Conservation (phyloP, 2,329 filamentous ascomycete genomes). For the Sclerotinia minor region DNA sequence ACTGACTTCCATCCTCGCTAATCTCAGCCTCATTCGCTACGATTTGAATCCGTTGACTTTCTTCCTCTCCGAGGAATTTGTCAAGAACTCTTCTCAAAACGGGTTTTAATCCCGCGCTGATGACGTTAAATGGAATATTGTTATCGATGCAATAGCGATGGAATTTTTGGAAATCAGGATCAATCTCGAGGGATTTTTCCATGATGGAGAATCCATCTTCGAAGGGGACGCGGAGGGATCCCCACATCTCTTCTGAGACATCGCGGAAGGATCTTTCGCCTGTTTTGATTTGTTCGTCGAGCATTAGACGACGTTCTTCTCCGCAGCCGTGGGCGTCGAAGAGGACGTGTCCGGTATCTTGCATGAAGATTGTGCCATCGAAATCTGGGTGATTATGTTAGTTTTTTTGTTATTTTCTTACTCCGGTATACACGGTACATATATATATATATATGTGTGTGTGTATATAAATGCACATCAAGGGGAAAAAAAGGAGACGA, state of each 20-base stretch:
- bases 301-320: constrained; percentile 52
- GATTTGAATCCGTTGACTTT: constrained; percentile 54
- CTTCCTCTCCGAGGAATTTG: constrained; percentile 60
- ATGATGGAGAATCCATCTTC: constrained; percentile 67
- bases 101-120: constrained; percentile 67
- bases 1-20: constrained; percentile 55
- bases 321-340: constrained; percentile 67
- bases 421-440: neutral
- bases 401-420: neutral
- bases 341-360: constrained; percentile 68
- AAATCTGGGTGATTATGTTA: constrained; percentile 53
- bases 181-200: constrained; percentile 61
- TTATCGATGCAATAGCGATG: constrained; percentile 64
- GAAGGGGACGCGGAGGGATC: constrained; percentile 64
- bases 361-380: constrained; percentile 71
- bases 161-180: constrained; percentile 63
- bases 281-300: constrained; percentile 64
- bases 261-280: constrained; percentile 68
- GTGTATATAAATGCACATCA: neutral
- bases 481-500: too few species aligned
- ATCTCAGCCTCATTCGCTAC: constrained; percentile 68
- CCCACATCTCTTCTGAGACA: constrained; percentile 73
- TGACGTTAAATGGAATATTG: constrained; percentile 67
- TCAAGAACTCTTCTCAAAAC: constrained; percentile 62
- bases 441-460: neutral